Evolutionary conservation across 2,329 filamentous ascomycete species (phyloP).

Genomic region (Ambrosiella beaveri): DNA sequence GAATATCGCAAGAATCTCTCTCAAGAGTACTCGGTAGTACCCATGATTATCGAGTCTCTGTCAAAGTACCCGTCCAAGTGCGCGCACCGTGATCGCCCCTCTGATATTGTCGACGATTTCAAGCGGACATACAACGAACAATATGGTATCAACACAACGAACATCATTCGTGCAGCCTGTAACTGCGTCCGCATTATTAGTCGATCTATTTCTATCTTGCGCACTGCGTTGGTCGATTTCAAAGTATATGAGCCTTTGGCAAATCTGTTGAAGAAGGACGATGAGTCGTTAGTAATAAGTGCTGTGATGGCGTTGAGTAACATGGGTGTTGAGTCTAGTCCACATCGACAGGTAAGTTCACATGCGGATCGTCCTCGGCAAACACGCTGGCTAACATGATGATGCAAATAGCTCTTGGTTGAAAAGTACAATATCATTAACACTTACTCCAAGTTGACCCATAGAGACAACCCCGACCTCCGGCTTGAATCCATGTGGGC

Average conservation of each 20-base stretch:
- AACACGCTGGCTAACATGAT: background rate
- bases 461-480: conserved; percentile 61
- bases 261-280: background rate
- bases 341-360: background rate
- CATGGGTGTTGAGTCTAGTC: background rate
- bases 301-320: too few relatives aligned
- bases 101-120: conserved; percentile 15
- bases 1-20: conserved; percentile 69
- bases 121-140: conserved; percentile 20
- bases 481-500: conserved; percentile 83
- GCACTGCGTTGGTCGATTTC: conserved; percentile 76
- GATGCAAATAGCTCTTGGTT: conserved; percentile 43
- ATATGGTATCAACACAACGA: conserved; percentile 56
- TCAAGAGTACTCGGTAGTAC: conserved; percentile 54
- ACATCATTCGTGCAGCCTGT: conserved; percentile 72
- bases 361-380: too few relatives aligned
- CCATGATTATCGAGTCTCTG: conserved; percentile 71
- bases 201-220: conserved; percentile 64
- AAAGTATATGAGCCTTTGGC: conserved; percentile 57
- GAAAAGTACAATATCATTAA: conserved; percentile 52
- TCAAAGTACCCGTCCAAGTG: conserved; percentile 36
- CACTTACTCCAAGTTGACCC: conserved; percentile 67
- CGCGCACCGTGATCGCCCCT: conserved; percentile 25
- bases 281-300: background rate
- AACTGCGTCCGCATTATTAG: conserved; percentile 66